Evolutionary conservation across 495 filamentous ascomycete genomes (phyloP).

Genomic region (Platismatia glauca): DNA sequence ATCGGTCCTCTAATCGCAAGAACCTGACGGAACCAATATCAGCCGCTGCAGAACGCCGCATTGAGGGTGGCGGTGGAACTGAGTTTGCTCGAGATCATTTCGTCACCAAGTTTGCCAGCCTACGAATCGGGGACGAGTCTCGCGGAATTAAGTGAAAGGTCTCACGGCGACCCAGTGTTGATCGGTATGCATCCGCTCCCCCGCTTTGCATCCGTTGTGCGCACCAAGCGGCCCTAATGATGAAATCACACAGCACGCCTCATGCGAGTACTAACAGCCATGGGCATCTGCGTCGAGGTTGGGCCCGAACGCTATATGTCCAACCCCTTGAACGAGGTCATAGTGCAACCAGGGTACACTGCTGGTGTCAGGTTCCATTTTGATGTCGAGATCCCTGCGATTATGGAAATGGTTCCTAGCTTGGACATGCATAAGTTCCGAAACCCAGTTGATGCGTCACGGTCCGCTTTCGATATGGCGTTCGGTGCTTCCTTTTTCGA

Average conservation of each 20-base stretch:
- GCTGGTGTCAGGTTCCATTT: background rate
- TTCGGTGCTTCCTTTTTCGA: conserved; percentile 27
- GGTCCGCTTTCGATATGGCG: conserved; percentile 22
- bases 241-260: background rate
- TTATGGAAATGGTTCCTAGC: conserved; percentile 18
- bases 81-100: conserved; percentile 7
- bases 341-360: too few relatives aligned
- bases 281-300: conserved; percentile 1
- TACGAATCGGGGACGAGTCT: background rate
- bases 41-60: conserved; percentile 22
- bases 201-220: background rate
- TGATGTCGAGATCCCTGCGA: background rate
- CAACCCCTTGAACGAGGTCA: background rate
- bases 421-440: conserved; percentile 29
- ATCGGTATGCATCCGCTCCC: background rate
- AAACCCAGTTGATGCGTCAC: conserved; percentile 27
- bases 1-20: background rate
- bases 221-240: background rate
- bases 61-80: conserved; percentile 27
- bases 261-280: conserved; percentile 3
- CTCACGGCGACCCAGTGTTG: background rate
- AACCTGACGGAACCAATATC: background rate
- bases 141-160: background rate
- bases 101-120: background rate
- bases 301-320: background rate